phyloP scores from a whole-genome alignment of 2,329 filamentous ascomycete species.

The Pseudohalonectria lignicola region DNA sequence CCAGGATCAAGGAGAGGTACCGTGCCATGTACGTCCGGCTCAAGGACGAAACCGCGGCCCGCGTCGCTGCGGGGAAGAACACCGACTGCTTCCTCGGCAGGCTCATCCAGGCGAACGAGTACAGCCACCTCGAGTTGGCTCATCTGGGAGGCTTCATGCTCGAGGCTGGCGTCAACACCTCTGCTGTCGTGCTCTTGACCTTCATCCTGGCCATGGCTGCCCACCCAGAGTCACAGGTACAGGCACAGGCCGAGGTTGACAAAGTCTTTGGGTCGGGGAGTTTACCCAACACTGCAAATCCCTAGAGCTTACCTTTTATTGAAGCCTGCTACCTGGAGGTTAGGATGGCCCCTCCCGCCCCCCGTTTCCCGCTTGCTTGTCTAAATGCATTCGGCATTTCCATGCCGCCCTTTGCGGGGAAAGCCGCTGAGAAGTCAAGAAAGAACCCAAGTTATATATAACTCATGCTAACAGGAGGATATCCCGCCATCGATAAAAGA shows the following conservation, averaged over 20 bases:
- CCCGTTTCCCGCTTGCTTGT: no score
- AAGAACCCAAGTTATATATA: no score
- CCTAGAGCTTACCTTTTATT: constrained; percentile 18
- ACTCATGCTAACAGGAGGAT: no score
- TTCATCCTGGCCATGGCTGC: constrained; percentile 34
- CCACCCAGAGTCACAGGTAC: constrained; percentile 27
- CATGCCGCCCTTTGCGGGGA: no score
- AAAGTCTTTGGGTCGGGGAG: constrained; percentile 19
- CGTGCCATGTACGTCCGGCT: constrained; percentile 27
- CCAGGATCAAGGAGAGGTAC: constrained; percentile 25
- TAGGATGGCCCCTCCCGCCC: background rate
- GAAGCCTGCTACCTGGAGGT: constrained; percentile 18
- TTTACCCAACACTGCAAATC: constrained; percentile 18
- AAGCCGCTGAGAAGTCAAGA: no score
- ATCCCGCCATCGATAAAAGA: no score
- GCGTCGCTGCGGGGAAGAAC: constrained; percentile 13
- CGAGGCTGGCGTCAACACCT: constrained; percentile 39
- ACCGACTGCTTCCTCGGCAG: constrained; percentile 23
- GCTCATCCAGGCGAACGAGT: constrained; percentile 18
- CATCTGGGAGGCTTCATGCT: constrained; percentile 28
- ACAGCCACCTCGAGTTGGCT: constrained; percentile 28
- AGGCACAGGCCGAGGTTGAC: constrained; percentile 30
- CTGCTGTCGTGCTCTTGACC: constrained; percentile 31
- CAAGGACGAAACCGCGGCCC: constrained; percentile 18
- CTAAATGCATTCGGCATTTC: no score